phyloP scores from a whole-genome alignment of 139 green algal genomes.

The Nannochloris sp. region DNA sequence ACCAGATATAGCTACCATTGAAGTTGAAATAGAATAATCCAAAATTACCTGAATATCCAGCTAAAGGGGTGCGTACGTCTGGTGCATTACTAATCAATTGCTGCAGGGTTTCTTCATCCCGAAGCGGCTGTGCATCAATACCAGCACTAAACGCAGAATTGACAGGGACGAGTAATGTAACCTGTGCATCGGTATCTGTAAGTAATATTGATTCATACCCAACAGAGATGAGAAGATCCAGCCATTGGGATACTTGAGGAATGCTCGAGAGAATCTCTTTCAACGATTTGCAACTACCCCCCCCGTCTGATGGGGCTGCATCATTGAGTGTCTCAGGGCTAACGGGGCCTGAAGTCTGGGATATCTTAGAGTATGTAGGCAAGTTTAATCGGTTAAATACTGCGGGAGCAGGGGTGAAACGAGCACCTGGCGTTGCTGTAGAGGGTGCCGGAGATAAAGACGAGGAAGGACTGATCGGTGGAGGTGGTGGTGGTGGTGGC shows the following conservation, averaged over 20 bases:
- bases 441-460: no score
- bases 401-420: no score
- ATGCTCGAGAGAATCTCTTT: slow-evolving; percentile 15
- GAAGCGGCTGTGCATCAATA: slow-evolving; percentile 13
- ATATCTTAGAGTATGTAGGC: no score
- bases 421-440: no score
- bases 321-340: no score
- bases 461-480: no score
- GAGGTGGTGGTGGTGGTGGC: no score
- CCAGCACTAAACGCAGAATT: slow-evolving; percentile 3
- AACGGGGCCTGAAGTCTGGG: no score
- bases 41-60: slow-evolving; percentile 12
- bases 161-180: slow-evolving; percentile 26
- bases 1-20: no score
- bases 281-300: slow-evolving; percentile 17
- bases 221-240: slow-evolving; percentile 3
- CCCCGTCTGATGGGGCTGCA: not conserved
- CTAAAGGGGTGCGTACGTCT: slow-evolving; percentile 12
- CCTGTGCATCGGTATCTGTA: not conserved
- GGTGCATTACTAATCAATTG: slow-evolving; percentile 11
- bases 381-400: no score
- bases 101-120: slow-evolving; percentile 4
- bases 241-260: slow-evolving; percentile 13
- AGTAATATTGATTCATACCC: slow-evolving; percentile 6
- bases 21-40: no score